These are phyloP conservation scores for Verticillium tricorpus DNA, from an alignment of 2,329 filamentous ascomycete genomes.

Conservation along the genomic window DNA sequence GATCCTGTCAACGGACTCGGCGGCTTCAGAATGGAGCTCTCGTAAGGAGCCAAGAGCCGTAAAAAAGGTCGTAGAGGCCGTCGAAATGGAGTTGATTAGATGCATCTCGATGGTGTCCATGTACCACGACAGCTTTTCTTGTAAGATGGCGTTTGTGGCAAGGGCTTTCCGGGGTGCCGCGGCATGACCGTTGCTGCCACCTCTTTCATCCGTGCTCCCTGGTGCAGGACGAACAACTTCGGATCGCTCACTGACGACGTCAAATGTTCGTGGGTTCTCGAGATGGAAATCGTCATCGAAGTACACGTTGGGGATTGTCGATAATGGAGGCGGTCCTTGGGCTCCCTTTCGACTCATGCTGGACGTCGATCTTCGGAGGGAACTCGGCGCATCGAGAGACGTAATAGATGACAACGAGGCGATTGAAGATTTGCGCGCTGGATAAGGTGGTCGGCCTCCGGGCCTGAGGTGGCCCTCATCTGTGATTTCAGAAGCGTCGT, in stretches of 20 bases:
- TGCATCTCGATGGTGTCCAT: slow-evolving; percentile 99
- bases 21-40: slow-evolving; percentile 86
- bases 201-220: slow-evolving; percentile 43
- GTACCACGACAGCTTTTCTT: slow-evolving; percentile 99
- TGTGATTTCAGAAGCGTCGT: slow-evolving; percentile 33
- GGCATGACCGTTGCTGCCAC: slow-evolving; percentile 50
- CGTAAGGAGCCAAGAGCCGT: slow-evolving; percentile 86
- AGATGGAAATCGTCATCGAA: slow-evolving; percentile 94
- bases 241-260: slow-evolving; percentile 91
- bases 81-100: slow-evolving; percentile 91
- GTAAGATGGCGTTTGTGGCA: slow-evolving; percentile 92
- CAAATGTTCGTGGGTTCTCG: slow-evolving; percentile 93
- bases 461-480: slow-evolving; percentile 46
- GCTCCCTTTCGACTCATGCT: slow-evolving; percentile 52
- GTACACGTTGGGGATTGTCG: slow-evolving; percentile 88
- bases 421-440: slow-evolving; percentile 31
- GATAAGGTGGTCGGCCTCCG: slow-evolving; percentile 25
- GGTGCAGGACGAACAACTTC: slow-evolving; percentile 78
- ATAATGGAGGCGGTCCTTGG: slow-evolving; percentile 77
- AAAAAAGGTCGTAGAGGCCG: slow-evolving; percentile 93
- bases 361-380: slow-evolving; percentile 40
- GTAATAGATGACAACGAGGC: slow-evolving; percentile 46
- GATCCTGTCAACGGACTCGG: slow-evolving; percentile 85
- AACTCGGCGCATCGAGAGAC: slow-evolving; percentile 41
- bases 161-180: slow-evolving; percentile 74